Percentiles rank a stretch among this genome's conserved stretches.
phyloP scores from a whole-genome alignment of 2,329 filamentous ascomycete species.

The Fonsecaea nubica region DNA sequence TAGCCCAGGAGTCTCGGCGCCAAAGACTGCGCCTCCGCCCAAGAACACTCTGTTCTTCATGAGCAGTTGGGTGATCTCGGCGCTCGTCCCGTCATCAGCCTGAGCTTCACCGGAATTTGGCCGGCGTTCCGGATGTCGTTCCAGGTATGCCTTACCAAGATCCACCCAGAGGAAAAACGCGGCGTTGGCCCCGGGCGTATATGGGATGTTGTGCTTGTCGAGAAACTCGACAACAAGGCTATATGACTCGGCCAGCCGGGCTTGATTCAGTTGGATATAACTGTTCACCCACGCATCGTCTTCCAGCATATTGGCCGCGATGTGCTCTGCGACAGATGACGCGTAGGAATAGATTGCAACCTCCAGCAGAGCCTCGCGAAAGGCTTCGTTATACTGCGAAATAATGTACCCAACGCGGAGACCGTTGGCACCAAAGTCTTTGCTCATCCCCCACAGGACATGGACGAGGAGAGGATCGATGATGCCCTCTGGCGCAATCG shows the following conservation, averaged over 20 bases:
- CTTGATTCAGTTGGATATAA: constrained; percentile 55
- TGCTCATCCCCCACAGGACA: constrained; percentile 56
- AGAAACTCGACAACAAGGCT: constrained; percentile 49
- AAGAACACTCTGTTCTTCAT: constrained; percentile 48
- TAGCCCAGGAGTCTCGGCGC: constrained; percentile 51
- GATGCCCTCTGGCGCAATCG: constrained; percentile 52
- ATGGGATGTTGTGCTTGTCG: constrained; percentile 52
- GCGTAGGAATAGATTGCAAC: constrained; percentile 56
- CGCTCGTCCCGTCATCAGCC: constrained; percentile 11
- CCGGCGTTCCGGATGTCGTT: constrained; percentile 10
- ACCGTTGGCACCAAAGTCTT: constrained; percentile 65
- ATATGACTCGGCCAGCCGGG: constrained; percentile 51
- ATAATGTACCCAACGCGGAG: constrained; percentile 60
- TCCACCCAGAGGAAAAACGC: constrained; percentile 65
- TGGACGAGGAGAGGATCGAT: constrained; percentile 61
- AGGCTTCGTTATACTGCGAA: constrained; percentile 53
- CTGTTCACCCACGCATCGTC: constrained; percentile 53
- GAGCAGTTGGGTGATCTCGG: constrained; percentile 46
- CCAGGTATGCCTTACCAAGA: constrained; percentile 46
- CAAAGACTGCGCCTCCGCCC: constrained; percentile 46
- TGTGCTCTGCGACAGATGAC: constrained; percentile 54
- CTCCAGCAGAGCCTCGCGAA: constrained; percentile 50
- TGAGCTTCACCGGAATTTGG: not conserved
- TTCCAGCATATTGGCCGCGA: constrained; percentile 51
- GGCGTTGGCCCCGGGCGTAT: constrained; percentile 58